Conservation (phyloP, 345 rosid genomes). For the Ailanthus altissimus region DNA sequence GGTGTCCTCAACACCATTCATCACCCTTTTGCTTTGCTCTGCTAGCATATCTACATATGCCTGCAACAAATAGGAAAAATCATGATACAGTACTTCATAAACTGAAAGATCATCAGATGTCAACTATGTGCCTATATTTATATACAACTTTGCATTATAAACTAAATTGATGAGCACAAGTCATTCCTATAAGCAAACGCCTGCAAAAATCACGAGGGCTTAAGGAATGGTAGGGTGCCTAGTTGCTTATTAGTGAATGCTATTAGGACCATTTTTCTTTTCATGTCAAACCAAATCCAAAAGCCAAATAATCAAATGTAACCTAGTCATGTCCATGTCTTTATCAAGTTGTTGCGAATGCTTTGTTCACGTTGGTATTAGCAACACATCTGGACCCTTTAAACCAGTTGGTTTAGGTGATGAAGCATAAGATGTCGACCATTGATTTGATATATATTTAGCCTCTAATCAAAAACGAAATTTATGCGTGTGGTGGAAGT, state of each 20-base stretch:
- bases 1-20: slow-evolving; percentile 74
- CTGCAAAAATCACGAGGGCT: neutral
- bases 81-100: neutral
- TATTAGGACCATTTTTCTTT: too few species aligned
- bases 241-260: too few species aligned
- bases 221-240: neutral
- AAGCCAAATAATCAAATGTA: neutral
- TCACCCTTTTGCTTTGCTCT: slow-evolving; percentile 70
- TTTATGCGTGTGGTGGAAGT: neutral
- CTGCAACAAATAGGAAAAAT: slow-evolving; percentile 36
- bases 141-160: neutral
- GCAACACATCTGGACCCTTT: neutral
- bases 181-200: neutral
- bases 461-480: neutral
- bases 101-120: neutral
- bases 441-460: neutral
- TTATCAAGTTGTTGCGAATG: neutral
- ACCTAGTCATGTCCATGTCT: neutral
- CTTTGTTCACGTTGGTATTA: neutral
- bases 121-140: neutral
- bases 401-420: neutral
- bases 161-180: neutral
- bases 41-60: slow-evolving; percentile 73
- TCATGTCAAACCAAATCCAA: neutral
- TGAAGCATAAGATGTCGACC: neutral